Evolutionary conservation across 169 alveolate species (phyloP), one percentile per base, ranked within the genome.

Genomic region (Amoebophrya sp.): DNA sequence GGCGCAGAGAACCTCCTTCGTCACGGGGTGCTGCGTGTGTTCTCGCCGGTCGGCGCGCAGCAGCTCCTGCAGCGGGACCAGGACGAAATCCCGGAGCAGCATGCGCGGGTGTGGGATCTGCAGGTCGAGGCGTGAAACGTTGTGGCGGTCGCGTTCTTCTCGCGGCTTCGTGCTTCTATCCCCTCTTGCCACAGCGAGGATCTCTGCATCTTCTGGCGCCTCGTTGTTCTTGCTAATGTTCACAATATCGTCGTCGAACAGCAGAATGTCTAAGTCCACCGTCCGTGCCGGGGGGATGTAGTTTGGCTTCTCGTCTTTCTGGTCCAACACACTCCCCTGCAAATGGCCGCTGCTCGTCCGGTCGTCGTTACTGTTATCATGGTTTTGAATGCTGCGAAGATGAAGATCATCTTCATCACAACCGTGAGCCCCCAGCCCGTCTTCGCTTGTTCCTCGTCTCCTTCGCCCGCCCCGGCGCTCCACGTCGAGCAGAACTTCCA

Each of bases 101-200:
- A 89, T 89, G 0, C 91, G 91, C 91, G 40, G 77, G 77, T 89
- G 91, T 39, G 91, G 91, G 40, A 89, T 89, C 77, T 89, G 40
- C 29, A 89, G 38, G 35, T 89, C 91, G 12, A 29, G 39, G 39
- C n/a, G 0, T 29, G 40, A 40, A 1, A 40, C 38, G 23, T 35
- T 54, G n/a, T n/a, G n/a, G n/a, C n/a, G n/a, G n/a, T n/a, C 66
- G 7, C 66, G 66, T 47, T 12, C 29, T 12, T 7, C 66, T 47
- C 7, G 66, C 66, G 18, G 7, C 29, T 47, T 7, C 66, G 7
- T 47, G 29, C 29, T 47, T 47, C 66, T 47, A 18, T 7, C 18
- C 18, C 29, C 66, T 18, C 66, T 47, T 18, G 66, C 66, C 18
- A 18, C 7, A 18, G 18, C 66, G 66, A 47, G 66, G 66, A 47